A percentile compares a stretch with the other conserved stretches of the same genome.
Conservation (phyloP, 805 yeast genomes). For the Yamadazyma kitorensis region DNA sequence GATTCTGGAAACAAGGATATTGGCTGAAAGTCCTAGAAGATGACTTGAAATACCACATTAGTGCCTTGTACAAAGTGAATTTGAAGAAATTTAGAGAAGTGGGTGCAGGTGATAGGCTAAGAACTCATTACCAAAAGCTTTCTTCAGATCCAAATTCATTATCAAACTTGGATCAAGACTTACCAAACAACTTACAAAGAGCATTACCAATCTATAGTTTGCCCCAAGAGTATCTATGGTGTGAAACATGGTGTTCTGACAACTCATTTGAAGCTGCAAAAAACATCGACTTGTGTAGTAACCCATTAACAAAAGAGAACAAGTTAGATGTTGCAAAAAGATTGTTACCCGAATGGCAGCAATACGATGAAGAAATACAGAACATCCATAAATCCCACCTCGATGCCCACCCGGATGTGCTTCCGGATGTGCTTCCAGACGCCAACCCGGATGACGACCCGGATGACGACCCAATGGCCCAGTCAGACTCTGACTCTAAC, state of each 20-base stretch:
- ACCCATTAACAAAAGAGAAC: constrained; percentile 78
- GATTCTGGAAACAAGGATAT: constrained; percentile 93
- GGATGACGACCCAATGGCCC: not conserved
- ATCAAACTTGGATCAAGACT: constrained; percentile 85
- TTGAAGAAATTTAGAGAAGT: constrained; percentile 59
- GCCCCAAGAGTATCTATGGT: constrained; percentile 88
- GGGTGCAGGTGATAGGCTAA: constrained; percentile 74
- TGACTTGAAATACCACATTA: constrained; percentile 67
- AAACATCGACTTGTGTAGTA: constrained; percentile 80
- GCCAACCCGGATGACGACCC: constrained; percentile 2
- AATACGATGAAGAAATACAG: constrained; percentile 58
- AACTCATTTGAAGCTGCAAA: constrained; percentile 60
- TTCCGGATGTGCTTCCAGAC: no score
- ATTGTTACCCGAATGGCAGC: constrained; percentile 75
- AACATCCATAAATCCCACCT: no score
- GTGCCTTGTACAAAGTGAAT: constrained; percentile 84
- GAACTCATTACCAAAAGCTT: constrained; percentile 81
- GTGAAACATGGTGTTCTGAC: constrained; percentile 88
- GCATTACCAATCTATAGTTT: constrained; percentile 65
- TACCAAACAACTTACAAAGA: constrained; percentile 83
- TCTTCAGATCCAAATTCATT: constrained; percentile 78
- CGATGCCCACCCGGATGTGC: no score
- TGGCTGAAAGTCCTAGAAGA: constrained; percentile 69
- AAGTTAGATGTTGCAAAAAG: constrained; percentile 73
- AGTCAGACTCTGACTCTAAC: not conserved